Evolutionary conservation across 352 stramenopile species (phyloP).

Genomic region (Phytophthora ramorum): DNA sequence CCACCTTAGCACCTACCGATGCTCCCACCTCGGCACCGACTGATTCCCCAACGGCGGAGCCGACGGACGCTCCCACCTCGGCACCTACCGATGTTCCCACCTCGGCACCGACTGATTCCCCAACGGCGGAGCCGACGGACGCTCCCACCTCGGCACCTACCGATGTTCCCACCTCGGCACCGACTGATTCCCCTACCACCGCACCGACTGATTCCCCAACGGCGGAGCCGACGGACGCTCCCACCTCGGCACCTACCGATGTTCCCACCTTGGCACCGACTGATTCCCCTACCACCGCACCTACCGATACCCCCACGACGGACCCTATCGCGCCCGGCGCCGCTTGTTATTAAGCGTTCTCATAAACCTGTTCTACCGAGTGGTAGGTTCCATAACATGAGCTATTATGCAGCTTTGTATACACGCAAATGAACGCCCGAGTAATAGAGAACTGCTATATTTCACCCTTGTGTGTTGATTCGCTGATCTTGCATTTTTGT

Average conservation of each 20-base stretch:
- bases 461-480: no score
- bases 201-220: slow-evolving; percentile 17
- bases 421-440: no score
- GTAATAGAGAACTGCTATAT: no score
- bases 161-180: slow-evolving; percentile 8
- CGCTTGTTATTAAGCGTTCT: no score
- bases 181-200: slow-evolving; percentile 7
- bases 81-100: slow-evolving; percentile 11
- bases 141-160: not conserved
- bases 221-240: slow-evolving; percentile 1
- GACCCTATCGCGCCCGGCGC: slow-evolving; percentile 9
- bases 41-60: slow-evolving; percentile 3
- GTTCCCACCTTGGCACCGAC: slow-evolving; percentile 1
- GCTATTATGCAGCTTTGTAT: no score
- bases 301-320: slow-evolving; percentile 16
- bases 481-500: no score
- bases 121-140: slow-evolving; percentile 3
- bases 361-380: no score
- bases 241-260: not conserved
- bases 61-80: slow-evolving; percentile 6
- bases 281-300: slow-evolving; percentile 3
- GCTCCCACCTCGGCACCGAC: slow-evolving; percentile 1
- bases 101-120: slow-evolving; percentile 4
- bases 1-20: not conserved
- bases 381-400: no score